Conservation (phyloP, 148 eudicot genomes). For the Mesembryanthemum crystallinum region DNA sequence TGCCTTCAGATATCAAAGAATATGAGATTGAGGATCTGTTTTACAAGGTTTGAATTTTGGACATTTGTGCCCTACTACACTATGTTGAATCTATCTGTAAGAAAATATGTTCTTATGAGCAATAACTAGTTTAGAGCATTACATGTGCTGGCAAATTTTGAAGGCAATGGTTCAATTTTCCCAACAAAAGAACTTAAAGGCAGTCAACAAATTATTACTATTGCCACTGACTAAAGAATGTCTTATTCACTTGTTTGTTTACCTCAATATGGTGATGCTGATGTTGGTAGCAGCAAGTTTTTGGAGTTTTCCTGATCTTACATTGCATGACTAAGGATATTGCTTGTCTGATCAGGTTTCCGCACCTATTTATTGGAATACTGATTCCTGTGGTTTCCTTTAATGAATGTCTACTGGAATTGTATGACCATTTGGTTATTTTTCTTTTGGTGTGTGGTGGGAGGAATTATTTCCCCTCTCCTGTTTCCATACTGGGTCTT, state of each 20-base stretch:
- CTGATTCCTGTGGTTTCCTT: background rate
- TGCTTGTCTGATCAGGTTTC: background rate
- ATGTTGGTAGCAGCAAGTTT: background rate
- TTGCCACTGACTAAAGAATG: background rate
- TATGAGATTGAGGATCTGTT: conserved; percentile 91
- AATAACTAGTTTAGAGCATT: conserved; percentile 2
- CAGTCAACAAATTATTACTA: background rate
- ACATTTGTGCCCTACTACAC: background rate
- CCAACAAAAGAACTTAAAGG: background rate
- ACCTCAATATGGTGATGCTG: background rate
- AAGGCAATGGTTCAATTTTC: too few relatives aligned
- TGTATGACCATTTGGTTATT: background rate
- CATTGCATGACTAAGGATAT: background rate
- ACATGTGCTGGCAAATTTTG: background rate
- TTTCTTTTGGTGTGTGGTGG: background rate
- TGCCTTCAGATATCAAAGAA: conserved; percentile 84
- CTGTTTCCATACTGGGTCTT: background rate
- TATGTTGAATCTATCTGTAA: background rate
- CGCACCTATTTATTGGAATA: background rate
- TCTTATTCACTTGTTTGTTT: background rate
- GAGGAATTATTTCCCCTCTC: background rate
- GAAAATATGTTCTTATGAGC: background rate
- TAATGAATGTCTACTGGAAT: background rate
- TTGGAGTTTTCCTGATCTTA: background rate
- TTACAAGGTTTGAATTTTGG: conserved; percentile 64